Percentiles rank a stretch among this genome's conserved stretches.
These are phyloP conservation scores for Mycena floridula DNA, from an alignment of 768 basidiomycete genomes.

Conservation along the genomic window DNA sequence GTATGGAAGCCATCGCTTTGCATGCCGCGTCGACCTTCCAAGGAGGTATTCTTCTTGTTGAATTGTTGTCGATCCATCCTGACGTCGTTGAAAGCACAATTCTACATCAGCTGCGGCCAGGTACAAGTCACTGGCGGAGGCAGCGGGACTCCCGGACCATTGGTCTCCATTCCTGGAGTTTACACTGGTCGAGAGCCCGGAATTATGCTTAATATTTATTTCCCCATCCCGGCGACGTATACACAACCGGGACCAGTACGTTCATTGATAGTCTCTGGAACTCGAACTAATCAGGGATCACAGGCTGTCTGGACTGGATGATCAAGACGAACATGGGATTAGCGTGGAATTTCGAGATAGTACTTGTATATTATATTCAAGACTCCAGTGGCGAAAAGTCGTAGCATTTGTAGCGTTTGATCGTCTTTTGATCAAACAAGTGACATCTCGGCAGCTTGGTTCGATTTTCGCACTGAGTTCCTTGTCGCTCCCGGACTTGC, in stretches of 20 bases:
- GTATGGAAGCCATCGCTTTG: constrained; percentile 38
- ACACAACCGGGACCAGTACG: constrained; percentile 21
- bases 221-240: constrained; percentile 18
- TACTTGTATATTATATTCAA: no score
- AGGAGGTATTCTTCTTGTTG: constrained; percentile 26
- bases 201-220: constrained; percentile 28
- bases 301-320: constrained; percentile 19
- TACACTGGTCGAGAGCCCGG: constrained; percentile 24
- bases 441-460: no score
- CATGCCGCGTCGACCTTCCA: constrained; percentile 32
- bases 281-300: neutral
- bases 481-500: no score
- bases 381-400: no score
- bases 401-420: no score
- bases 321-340: no score
- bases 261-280: neutral
- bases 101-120: constrained; percentile 33
- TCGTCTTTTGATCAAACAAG: no score
- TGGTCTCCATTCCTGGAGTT: constrained; percentile 30
- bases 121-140: constrained; percentile 35
- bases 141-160: constrained; percentile 27
- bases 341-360: no score
- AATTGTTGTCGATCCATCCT: neutral
- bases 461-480: no score
- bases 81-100: constrained; percentile 22